Evolutionary conservation across 768 basidiomycete genomes (phyloP).

Genomic region (Myochromella boudieri): DNA sequence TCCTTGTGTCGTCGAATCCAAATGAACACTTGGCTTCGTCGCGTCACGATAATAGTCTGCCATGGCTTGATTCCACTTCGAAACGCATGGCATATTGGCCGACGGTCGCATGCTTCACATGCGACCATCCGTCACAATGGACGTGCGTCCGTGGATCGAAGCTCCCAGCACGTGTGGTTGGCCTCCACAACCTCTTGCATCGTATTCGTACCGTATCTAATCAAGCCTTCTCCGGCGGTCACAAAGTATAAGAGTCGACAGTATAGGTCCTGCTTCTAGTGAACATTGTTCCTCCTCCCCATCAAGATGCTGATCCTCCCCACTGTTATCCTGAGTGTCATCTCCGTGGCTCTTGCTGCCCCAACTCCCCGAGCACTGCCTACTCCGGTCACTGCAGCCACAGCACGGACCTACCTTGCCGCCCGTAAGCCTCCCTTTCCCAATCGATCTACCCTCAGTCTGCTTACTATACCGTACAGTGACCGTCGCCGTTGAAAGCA

Average conservation of each 20-base stretch:
- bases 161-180: slow-evolving; percentile 1
- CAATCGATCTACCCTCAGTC: background rate
- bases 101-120: background rate
- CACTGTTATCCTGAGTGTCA: slow-evolving; percentile 16
- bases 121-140: slow-evolving; percentile 7
- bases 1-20: background rate
- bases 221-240: background rate
- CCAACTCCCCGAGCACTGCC: slow-evolving; percentile 28
- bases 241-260: too few species aligned
- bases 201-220: background rate
- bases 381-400: slow-evolving; percentile 29
- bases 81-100: slow-evolving; percentile 3
- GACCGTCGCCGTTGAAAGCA: slow-evolving; percentile 31
- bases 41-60: background rate
- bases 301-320: slow-evolving; percentile 13
- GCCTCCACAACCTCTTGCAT: background rate
- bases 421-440: slow-evolving; percentile 20
- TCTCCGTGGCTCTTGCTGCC: slow-evolving; percentile 16
- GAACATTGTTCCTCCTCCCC: background rate
- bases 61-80: background rate
- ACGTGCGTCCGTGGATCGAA: background rate
- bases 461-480: slow-evolving; percentile 18
- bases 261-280: background rate
- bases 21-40: background rate
- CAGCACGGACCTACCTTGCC: slow-evolving; percentile 34